Evolutionary conservation across 257 asterid species (phyloP), one percentile per base, ranked within the genome.

Genomic region (Striga asiatica): DNA sequence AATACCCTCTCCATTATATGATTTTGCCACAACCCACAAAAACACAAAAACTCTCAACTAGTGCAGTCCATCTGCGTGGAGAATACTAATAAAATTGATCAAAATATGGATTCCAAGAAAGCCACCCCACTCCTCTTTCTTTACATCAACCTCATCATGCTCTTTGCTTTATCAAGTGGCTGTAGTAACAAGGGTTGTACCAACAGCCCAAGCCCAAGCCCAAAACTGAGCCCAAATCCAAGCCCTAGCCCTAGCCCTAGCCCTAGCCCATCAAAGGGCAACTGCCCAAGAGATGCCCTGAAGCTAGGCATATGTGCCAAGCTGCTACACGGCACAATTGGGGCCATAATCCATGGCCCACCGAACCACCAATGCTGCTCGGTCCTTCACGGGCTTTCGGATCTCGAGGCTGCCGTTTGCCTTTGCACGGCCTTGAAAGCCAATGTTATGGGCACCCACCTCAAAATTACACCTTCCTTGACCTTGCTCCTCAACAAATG

Each of bases 401-500:
- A 83, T 67, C 81, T 83, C 24, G 94, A 83, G 62, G 89, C 73
- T 24, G 87, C 87, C 0, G 38, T 76, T 32, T 83, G 94, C 73
- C 89, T 83, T 47, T 83, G 94, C 76, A 83, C 94, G 5, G 94
- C 94, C 6, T 41, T 83, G 68, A 83, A 74, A 46, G 94, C 94
- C 1, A 78, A 78, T 62, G 56, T 83, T 58, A 84, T 83, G 27
- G 87, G 87, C 39, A 83, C 81, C 37, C 76, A 83, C 64, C 16
- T 83, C 6, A 49, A 83, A 64, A 78, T 83, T 55, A 89, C 94
- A 22, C 76, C 81, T 23, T 77, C 94, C 1, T 24, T 83, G 19
- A 83, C 84, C 63, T 55, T 83, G 79, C 77, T 83, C 21, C 28
- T 83, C 37, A 81, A 83, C 76, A 78, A 83, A 38, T 83, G 89